Percentiles rank a stretch among this genome's conserved stretches.
These are phyloP conservation scores for Globisporangium yorkense DNA, from an alignment of 352 stramenopile genomes.

Conservation along the genomic window DNA sequence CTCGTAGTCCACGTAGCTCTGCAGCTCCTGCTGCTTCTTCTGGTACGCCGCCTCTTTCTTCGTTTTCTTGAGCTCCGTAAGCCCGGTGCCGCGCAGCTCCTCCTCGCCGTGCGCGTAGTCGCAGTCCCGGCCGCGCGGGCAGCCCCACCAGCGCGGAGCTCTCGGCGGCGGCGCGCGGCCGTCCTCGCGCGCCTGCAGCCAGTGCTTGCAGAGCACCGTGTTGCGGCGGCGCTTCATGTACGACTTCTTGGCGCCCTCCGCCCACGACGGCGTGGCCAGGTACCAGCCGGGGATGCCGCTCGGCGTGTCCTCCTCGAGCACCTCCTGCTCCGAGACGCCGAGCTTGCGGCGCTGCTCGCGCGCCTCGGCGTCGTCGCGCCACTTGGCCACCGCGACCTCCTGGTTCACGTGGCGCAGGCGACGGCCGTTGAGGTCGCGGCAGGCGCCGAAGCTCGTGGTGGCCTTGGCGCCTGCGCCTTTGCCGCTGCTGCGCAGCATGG, in stretches of 20 bases:
- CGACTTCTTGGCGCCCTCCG: constrained; percentile 75
- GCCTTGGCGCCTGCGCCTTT: constrained; percentile 65
- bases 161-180: constrained; percentile 28
- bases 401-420: constrained; percentile 84
- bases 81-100: constrained; percentile 52
- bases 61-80: constrained; percentile 66
- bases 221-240: constrained; percentile 85
- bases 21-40: constrained; percentile 57
- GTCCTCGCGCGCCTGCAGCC: constrained; percentile 52
- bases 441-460: constrained; percentile 77
- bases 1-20: constrained; percentile 72
- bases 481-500: constrained; percentile 76
- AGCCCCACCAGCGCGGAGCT: constrained; percentile 77
- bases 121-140: constrained; percentile 70
- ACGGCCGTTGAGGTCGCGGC: constrained; percentile 71
- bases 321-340: constrained; percentile 50
- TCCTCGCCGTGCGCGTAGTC: constrained; percentile 83
- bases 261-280: constrained; percentile 75
- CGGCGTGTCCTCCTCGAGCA: constrained; percentile 75
- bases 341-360: constrained; percentile 42
- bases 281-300: constrained; percentile 85
- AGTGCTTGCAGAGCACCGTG: constrained; percentile 69
- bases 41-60: constrained; percentile 53
- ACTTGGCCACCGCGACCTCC: constrained; percentile 82
- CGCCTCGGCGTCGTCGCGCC: constrained; percentile 46